Evolutionary conservation across 768 basidiomycete genomes (phyloP), one percentile per base, ranked within the genome.

Genomic region (Cyathus striatus): DNA sequence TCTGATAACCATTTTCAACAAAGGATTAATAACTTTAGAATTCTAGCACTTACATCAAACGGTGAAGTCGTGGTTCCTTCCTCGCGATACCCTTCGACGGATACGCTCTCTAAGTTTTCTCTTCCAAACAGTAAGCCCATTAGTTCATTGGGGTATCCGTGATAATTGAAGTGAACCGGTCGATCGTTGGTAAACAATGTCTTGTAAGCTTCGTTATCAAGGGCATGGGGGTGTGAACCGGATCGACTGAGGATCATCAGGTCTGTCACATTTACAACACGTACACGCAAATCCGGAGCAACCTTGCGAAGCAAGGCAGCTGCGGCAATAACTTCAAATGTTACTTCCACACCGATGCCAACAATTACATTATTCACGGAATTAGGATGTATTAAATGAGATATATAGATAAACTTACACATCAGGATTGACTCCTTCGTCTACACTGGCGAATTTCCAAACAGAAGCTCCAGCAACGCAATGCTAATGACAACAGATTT

Each of bases 201-300:
- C 34, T 76, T 67, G 57, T 88, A 93, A 38, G 74, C 77, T 1
- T 69, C 73, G 21, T 73, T 64, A 49, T 60, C 69, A 45, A 93
- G 66, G 1, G 86, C 72, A 52, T 91, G 90, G 6, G 90, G 90
- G 56, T 93, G 90, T 9, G 72, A 63, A 41, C 84, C 86, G n/a
- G 56, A 59, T 4, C 74, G 68, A 22, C 78, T 76, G 33, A 96
- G 75, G 45, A 93, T 83, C 79, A 96, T 85, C 35, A 94, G 70
- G 54, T 95, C 91, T 2, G 89, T 88, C 46, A 95, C 83, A 50
- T 95, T 94, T 44, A 94, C 81, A 44, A 94, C 86, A 16, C 89
- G 81, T 5, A 90, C 82, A 26, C 92, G 83, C 21, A 96, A 73
- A 6, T 73, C 72, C 2, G 87, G 81, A n/a, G 70, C 69, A 18